A percentile compares a stretch with the other conserved stretches of the same genome.
phyloP scores from a whole-genome alignment of 805 yeast species.

The Candida gorgasii region DNA sequence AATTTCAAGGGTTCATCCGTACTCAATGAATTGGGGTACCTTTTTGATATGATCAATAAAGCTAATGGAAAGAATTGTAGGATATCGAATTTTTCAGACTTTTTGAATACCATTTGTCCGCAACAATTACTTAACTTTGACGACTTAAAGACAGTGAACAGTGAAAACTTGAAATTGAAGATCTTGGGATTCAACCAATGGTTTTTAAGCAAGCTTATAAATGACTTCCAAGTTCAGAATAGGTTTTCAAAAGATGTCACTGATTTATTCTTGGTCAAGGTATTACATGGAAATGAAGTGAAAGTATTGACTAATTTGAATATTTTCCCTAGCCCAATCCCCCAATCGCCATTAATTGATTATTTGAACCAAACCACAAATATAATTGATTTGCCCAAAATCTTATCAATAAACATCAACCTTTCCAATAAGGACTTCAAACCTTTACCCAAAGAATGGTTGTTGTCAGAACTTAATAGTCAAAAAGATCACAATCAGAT shows the following conservation, averaged over 20 bases:
- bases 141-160: conserved; percentile 45
- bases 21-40: conserved; percentile 79
- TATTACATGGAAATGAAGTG: conserved; percentile 26
- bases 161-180: conserved; percentile 43
- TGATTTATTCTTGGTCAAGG: conserved; percentile 11
- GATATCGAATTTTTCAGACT: conserved; percentile 70
- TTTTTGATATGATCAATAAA: conserved; percentile 87
- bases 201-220: conserved; percentile 50
- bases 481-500: not conserved
- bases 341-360: conserved; percentile 6
- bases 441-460: conserved; percentile 11
- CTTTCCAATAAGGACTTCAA: conserved; percentile 54
- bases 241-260: conserved; percentile 9
- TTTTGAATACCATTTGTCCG: conserved; percentile 36
- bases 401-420: conserved; percentile 61
- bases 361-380: conserved; percentile 11
- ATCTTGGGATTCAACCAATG: conserved; percentile 60
- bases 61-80: conserved; percentile 78
- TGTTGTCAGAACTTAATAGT: conserved; percentile 11
- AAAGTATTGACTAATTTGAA: conserved; percentile 6
- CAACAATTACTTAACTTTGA: conserved; percentile 61
- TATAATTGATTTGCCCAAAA: conserved; percentile 46
- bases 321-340: conserved; percentile 2
- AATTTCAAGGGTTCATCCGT: conserved; percentile 52
- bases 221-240: conserved; percentile 42